These are phyloP conservation scores for Quercus tomentella DNA, from an alignment of 331 rosid genomes.

Conservation along the genomic window DNA sequence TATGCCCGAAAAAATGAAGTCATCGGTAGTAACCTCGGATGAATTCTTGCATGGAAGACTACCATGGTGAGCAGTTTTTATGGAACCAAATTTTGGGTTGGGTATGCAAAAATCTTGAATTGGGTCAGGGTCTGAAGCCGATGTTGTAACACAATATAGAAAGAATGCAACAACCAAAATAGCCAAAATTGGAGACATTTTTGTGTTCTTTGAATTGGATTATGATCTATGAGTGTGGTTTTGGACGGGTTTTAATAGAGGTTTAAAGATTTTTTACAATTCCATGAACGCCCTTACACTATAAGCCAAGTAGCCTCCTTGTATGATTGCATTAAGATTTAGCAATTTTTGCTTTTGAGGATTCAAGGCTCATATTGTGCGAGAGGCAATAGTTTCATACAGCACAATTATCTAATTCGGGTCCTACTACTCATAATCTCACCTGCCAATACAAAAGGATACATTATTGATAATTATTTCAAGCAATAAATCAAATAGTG, in stretches of 20 bases:
- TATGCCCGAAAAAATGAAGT: conserved; percentile 63
- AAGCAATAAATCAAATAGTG: conserved; percentile 25
- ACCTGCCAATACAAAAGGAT: conserved; percentile 12
- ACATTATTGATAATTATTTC: background rate
- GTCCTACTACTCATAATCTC: conserved; percentile 24
- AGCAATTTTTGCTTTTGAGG: conserved; percentile 22
- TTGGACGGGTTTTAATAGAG: conserved; percentile 46
- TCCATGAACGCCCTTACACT: background rate
- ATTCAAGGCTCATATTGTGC: conserved; percentile 25
- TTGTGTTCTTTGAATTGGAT: background rate
- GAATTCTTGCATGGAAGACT: conserved; percentile 76
- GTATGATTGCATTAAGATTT: conserved; percentile 32
- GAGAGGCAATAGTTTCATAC: background rate
- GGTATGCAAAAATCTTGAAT: conserved; percentile 91
- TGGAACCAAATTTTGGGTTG: conserved; percentile 38
- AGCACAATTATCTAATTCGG: conserved; percentile 13
- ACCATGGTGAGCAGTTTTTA: conserved; percentile 25
- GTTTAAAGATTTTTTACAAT: background rate
- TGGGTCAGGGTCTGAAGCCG: conserved; percentile 92
- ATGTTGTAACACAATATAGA: conserved; percentile 24
- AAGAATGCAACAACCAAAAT: conserved; percentile 23
- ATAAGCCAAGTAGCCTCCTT: conserved; percentile 8
- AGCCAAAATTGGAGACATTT: conserved; percentile 37
- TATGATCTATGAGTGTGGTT: background rate
- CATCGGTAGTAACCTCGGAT: conserved; percentile 53